Percentiles rank a stretch among this genome's conserved stretches.
Conservation (phyloP, 176 grass and related monocot species). For the Elymus sibiricus region DNA sequence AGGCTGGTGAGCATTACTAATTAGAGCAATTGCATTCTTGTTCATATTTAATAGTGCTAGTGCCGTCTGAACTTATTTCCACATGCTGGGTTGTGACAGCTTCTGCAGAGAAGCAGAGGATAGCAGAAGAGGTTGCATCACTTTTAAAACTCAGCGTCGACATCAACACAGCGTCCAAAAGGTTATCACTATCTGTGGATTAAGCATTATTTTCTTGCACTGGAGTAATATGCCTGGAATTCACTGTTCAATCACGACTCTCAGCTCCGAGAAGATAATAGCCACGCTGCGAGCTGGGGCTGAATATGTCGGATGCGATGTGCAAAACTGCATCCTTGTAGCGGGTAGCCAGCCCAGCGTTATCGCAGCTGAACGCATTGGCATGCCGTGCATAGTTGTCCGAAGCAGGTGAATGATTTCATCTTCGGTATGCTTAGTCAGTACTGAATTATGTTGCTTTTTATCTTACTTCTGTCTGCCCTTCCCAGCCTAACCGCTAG, state of each 20-base stretch:
- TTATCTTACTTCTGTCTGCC: background rate
- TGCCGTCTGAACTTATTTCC: background rate
- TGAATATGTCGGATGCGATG: slow-evolving; percentile 47
- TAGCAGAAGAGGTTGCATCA: slow-evolving; percentile 12
- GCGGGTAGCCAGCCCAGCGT: slow-evolving; percentile 65
- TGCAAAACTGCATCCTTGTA: slow-evolving; percentile 68
- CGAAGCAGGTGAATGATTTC: slow-evolving; percentile 55
- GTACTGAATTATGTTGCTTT: background rate
- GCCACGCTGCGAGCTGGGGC: slow-evolving; percentile 61
- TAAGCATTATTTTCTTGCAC: background rate
- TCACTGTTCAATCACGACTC: background rate
- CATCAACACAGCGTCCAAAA: slow-evolving; percentile 35
- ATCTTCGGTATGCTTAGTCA: background rate
- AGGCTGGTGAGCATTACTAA: slow-evolving; percentile 59
- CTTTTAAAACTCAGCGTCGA: background rate
- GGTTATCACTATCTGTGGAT: background rate
- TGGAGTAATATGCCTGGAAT: background rate
- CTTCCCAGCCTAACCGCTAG: slow-evolving; percentile 55
- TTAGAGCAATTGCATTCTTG: background rate
- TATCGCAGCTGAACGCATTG: slow-evolving; percentile 62
- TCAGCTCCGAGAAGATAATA: slow-evolving; percentile 73
- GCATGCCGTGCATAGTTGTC: slow-evolving; percentile 78
- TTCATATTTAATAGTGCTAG: background rate
- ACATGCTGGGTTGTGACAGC: slow-evolving; percentile 37
- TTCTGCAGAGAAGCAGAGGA: slow-evolving; percentile 53